Evolutionary conservation across 768 basidiomycete species (phyloP).

Genomic region (Mycena vulgaris): DNA sequence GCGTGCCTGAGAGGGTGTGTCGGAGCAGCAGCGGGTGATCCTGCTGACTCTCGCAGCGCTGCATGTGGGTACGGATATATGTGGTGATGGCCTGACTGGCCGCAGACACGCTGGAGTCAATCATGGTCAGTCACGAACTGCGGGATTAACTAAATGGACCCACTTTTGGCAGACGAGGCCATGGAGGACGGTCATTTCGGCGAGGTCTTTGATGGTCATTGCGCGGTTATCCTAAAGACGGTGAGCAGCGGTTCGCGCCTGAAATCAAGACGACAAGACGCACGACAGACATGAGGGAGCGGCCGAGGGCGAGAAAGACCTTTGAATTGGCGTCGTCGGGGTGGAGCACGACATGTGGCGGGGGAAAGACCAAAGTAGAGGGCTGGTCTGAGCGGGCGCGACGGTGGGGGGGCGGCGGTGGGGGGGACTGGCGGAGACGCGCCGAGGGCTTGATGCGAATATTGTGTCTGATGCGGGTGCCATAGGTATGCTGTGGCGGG

Average conservation of each 20-base stretch:
- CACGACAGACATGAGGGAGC: constrained; percentile 82
- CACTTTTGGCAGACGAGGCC: constrained; percentile 86
- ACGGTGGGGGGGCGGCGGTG: constrained; percentile 48
- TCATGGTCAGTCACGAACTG: constrained; percentile 35
- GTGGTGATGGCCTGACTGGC: constrained; percentile 88
- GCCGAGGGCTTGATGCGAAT: constrained; percentile 66
- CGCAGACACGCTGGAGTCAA: constrained; percentile 72
- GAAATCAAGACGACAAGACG: constrained; percentile 51
- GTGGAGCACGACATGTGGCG: constrained; percentile 76
- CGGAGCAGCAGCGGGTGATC: constrained; percentile 83
- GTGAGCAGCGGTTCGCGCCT: constrained; percentile 34
- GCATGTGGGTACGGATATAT: constrained; percentile 82
- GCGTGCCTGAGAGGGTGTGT: constrained; percentile 80
- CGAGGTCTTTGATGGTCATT: constrained; percentile 90
- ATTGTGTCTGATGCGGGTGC: constrained; percentile 69
- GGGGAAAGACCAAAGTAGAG: constrained; percentile 66
- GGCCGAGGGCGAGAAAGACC: constrained; percentile 81
- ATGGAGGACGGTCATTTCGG: constrained; percentile 75
- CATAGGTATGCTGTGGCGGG: constrained; percentile 59
- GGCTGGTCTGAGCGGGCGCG: constrained; percentile 37
- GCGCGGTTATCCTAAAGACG: constrained; percentile 78
- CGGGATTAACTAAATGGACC: constrained; percentile 54
- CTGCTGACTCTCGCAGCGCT: constrained; percentile 79
- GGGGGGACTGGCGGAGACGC: constrained; percentile 64
- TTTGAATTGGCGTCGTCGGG: constrained; percentile 81